Conservation (phyloP, 805 yeast genomes). For the Yueomyces sp. region DNA sequence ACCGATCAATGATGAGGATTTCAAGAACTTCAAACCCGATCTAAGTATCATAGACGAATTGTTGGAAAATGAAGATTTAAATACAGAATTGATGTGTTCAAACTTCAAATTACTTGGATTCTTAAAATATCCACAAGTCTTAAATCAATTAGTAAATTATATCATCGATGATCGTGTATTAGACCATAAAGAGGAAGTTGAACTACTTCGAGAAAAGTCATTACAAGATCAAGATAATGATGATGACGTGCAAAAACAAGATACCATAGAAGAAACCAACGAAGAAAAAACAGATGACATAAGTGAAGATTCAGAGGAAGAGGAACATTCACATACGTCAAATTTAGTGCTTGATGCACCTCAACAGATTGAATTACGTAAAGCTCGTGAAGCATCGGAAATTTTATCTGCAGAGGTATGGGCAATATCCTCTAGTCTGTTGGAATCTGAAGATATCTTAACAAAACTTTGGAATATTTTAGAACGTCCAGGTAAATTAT, state of each 20-base stretch:
- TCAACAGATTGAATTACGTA: constrained; percentile 26
- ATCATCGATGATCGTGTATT: constrained; percentile 35
- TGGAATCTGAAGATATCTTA: constrained; percentile 56
- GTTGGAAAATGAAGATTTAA: constrained; percentile 59
- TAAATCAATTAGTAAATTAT: constrained; percentile 53
- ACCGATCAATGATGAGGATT: constrained; percentile 23
- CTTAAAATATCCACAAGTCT: constrained; percentile 64
- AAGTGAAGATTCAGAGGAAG: constrained; percentile 4
- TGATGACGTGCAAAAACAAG: not conserved
- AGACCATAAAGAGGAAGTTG: constrained; percentile 2
- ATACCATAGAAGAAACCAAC: not conserved
- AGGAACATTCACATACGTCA: not conserved
- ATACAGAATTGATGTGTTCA: constrained; percentile 59
- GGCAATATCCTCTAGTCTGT: constrained; percentile 81
- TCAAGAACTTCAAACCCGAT: constrained; percentile 27
- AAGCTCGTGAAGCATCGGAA: constrained; percentile 72
- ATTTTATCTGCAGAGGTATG: constrained; percentile 83
- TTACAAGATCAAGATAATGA: not conserved
- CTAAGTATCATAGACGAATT: constrained; percentile 37
- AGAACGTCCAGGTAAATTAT: constrained; percentile 51
- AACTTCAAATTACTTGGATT: constrained; percentile 66
- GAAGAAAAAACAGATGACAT: constrained; percentile 4
- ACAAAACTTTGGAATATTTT: constrained; percentile 66
- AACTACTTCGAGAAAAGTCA: not conserved
- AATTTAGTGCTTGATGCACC: constrained; percentile 24